Base-by-base conservation (phyloP, 169 alveolate genomes). In the Theileria equi region DNA sequence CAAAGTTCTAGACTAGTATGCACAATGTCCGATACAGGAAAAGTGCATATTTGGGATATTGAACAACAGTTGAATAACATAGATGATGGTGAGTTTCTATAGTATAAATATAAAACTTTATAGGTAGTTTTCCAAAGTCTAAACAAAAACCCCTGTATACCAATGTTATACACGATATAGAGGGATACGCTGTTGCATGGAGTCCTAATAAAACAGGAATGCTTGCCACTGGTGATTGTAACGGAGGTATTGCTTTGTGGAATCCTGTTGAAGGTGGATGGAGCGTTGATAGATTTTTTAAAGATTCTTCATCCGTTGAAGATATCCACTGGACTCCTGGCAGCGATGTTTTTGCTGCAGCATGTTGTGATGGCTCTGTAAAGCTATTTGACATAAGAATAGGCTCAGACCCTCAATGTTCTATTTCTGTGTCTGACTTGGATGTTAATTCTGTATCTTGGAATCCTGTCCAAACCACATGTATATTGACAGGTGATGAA, bases 151-250 rank as follows among this genome's bases (percentile, higher is more conserved):
- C 86, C 38, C 26, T 77, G n/a, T 67, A 29, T 48, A 67, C 81
- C 13, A 35, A 80, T 57, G 28, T 49, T 2, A 40, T 54, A n/a
- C 92, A 86, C 53, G 59, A 40, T 5, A 50, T n/a, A 13, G 92
- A 86, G 61, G 92, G 92, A n/a, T 86, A 81, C 38, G 87, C 88
- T 43, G 72, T 86, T 8, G 84, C 73, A 11, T 86, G 92, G 92
- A 86, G 80, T 38, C 82, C 76, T 3, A 19, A 61, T 16, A 49
- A 64, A 26, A 80, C 83, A 5, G 92, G 88, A 10, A 47, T 63
- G 16, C 77, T 86, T 35, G 82, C 86, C 7, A 81, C 89, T 13
- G 92, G 92, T 1, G 88, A 76, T 41, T 78, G 86, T 41, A 54
- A 65, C 25, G 92, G 92, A 0, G 70, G 61, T 41, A 19, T 86